Base-by-base conservation (phyloP, 345 rosid species). In the Erucastrum elatum region DNA sequence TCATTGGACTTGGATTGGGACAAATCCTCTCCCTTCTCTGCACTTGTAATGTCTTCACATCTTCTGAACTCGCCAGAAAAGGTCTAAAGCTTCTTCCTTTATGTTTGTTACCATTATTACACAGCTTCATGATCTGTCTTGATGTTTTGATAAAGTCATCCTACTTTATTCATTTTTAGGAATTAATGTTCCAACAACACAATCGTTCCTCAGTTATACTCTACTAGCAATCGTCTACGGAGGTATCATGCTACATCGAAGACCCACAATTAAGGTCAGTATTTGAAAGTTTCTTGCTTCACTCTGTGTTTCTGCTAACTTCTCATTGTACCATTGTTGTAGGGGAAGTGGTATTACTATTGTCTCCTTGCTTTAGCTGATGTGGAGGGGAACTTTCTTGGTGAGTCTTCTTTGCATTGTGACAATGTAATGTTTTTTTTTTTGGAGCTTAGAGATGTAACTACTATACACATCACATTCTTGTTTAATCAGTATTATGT, bases 311-410 rank as follows among this genome's bases (percentile, higher is more conserved):
- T 21, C 21, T 21, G 21, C 21, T 21, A 21, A 21, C 21, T 21
- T 21, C 21, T 21, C 21, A 21, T 21, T 21, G 21, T 21, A 29
- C 0, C 3, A 44, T 12, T 44, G 5, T 44, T 89, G 84, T 90
- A 92, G 98, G 94, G 87, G 21, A 92, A 90, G 81, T 94, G 96
- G 98, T 94, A 90, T 82, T 84, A 88, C 75, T 94, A 94, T 79
- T 79, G 84, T 12, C 71, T 90, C 78, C 93, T 94, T 78, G 95
- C 85, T 64, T 62, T 91, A 65, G 90, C 88, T 58, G 98, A 91
- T 81, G 96, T 94, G 51, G 98, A 94, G 80, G 99, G 87, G 6
- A 92, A 91, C 79, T 94, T 85, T 86, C 98, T 92, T 26, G 95
- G 98, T 93, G 82, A 86, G 91, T 86, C 51, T 64, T 78, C 26